Conservation (phyloP, 805 yeast genomes). For the Cyberlindnera veronae region DNA sequence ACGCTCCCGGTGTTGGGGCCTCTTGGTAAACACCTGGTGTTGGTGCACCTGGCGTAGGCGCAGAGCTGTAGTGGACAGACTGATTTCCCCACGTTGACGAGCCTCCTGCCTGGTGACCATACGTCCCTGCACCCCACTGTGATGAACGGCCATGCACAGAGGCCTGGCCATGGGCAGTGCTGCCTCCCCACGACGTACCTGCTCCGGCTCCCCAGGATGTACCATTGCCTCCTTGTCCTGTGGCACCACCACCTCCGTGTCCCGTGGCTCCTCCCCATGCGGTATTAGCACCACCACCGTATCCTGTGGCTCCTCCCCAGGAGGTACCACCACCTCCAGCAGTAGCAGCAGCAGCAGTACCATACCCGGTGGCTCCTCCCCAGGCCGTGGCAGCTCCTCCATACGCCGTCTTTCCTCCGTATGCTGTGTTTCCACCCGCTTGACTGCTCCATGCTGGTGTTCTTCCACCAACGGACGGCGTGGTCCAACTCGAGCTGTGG, state of each 20-base stretch:
- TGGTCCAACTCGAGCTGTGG: constrained; percentile 17
- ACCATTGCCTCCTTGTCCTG: no score
- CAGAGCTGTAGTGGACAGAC: no score
- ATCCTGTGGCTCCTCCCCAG: constrained; percentile 16
- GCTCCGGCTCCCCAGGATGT: no score
- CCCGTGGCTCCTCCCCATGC: constrained; percentile 7
- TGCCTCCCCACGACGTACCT: constrained; percentile 14
- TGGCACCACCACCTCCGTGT: constrained; percentile 7
- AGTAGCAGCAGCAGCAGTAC: constrained; percentile 39
- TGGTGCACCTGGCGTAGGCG: neutral
- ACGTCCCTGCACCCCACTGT: no score
- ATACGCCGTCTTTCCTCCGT: constrained; percentile 41
- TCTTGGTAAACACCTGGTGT: neutral
- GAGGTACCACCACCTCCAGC: constrained; percentile 35
- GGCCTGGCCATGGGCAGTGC: neutral
- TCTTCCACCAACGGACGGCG: constrained; percentile 31
- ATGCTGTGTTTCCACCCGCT: no score
- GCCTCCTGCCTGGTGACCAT: no score
- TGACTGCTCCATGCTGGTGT: constrained; percentile 46
- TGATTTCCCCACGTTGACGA: no score
- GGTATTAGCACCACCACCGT: constrained; percentile 20
- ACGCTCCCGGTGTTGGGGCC: neutral
- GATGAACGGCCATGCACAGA: neutral
- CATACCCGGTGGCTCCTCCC: constrained; percentile 41
- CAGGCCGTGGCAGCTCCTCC: constrained; percentile 43